Evolutionary conservation across 2,329 filamentous ascomycete genomes (phyloP), one percentile per base, ranked within the genome.

Genomic region (Lachnellula willkommii): DNA sequence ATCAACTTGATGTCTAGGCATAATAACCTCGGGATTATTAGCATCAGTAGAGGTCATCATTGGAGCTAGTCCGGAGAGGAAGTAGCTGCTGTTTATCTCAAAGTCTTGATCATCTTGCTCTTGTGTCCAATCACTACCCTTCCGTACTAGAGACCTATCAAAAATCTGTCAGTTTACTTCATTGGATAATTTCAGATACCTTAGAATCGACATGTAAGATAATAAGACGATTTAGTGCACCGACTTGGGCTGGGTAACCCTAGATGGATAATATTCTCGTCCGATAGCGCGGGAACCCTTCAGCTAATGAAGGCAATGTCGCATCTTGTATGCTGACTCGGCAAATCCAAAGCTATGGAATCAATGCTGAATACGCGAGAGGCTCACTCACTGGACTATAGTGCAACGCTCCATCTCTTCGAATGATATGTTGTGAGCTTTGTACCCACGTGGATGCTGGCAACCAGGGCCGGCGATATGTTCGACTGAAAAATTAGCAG

Each of bases 341-440:
- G 9, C 28, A 32, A 11, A 32, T 12, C 9, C 9, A 32, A 32
- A 32, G 26, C 6, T 5, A 28, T 8, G 26, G 26, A 3, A 28
- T 7, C 28, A 32, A 32, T 32, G 9, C 28, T 32, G 28, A 32
- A 32, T 11, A 32, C 9, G 3, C 3, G 9, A 12, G 28, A 32
- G 28, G 9, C 28, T 45, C 17, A 47, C 45, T 47, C 28, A 47
- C 45, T 53, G 51, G 11, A 53, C 35, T 26, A 32, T 20, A 17
- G 6, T 17, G n/a, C 51, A 53, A 8, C 15, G 40, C 22, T 47
- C 28, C 51, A 53, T 53, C 22, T 53, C 42, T 36, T 53, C 32
- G 7, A n/a, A 20, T 2, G 42, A 47, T 17, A 53, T 47, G 15
- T 35, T 9, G 32, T 24, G 22, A 40, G 24, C 42, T 9, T 24